phyloP scores from a whole-genome alignment of 345 rosid genomes.

The Linum trigynum region DNA sequence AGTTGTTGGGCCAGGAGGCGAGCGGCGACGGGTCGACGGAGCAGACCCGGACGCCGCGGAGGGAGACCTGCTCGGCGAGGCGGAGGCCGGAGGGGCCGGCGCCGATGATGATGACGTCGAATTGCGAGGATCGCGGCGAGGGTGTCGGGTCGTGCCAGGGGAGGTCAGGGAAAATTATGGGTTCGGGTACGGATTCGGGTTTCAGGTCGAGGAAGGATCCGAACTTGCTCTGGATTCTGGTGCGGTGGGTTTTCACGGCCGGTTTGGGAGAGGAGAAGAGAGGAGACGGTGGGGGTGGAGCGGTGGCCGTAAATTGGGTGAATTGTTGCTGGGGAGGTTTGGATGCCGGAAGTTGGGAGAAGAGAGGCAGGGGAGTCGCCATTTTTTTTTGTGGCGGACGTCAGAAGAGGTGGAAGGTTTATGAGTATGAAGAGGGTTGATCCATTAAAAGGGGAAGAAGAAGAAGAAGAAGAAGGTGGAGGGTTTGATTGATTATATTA shows the following conservation, averaged over 20 bases:
- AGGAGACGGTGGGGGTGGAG: not conserved
- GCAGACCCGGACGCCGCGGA: conserved; percentile 45
- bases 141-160: conserved; percentile 24
- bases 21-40: conserved; percentile 67
- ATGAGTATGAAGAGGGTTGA: not conserved
- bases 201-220: conserved; percentile 42
- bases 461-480: not conserved
- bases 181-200: conserved; percentile 30
- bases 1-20: conserved; percentile 51
- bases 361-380: conserved; percentile 23
- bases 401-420: not conserved
- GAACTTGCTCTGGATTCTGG: conserved; percentile 24
- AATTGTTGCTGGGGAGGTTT: conserved; percentile 1
- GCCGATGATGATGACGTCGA: conserved; percentile 53
- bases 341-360: conserved; percentile 17
- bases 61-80: conserved; percentile 49
- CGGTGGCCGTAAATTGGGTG: not conserved
- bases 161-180: conserved; percentile 30
- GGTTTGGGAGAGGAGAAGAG: conserved; percentile 12
- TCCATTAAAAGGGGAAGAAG: not conserved
- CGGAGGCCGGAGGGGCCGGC: conserved; percentile 66
- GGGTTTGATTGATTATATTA: too few relatives aligned
- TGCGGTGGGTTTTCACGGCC: conserved; percentile 12
- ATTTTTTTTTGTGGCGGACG: not conserved
- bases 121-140: conserved; percentile 18